Evolutionary conservation across 2,329 filamentous ascomycete species (phyloP).

Genomic region (Penicillium frequentans): DNA sequence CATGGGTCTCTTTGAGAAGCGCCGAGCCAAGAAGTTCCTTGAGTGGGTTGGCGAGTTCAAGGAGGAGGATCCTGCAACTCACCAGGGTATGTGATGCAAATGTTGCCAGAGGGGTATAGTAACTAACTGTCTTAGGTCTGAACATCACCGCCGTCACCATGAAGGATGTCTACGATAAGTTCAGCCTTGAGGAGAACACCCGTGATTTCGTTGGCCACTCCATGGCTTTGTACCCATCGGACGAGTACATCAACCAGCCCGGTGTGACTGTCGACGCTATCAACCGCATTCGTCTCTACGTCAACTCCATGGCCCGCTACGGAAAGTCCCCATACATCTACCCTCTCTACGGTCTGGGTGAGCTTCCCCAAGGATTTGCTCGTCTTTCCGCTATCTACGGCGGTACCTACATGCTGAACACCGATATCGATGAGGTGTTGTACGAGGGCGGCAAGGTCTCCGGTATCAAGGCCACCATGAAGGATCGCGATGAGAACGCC

Average conservation of each 20-base stretch:
- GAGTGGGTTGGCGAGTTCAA: conserved; percentile 93
- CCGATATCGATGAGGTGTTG: conserved; percentile 82
- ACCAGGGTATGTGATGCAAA: conserved; percentile 69
- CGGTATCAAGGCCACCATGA: conserved; percentile 97
- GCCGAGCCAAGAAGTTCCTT: conserved; percentile 92
- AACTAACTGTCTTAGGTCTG: conserved; percentile 60
- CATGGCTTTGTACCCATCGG: conserved; percentile 93
- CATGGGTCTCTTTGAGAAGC: conserved; percentile 98
- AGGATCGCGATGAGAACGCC: conserved; percentile 71
- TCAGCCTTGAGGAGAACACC: conserved; percentile 83
- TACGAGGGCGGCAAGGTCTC: conserved; percentile 82
- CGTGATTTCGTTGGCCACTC: conserved; percentile 97
- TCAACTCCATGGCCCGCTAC: conserved; percentile 95
- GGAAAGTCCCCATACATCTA: conserved; percentile 99
- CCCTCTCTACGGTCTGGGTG: conserved; percentile 93
- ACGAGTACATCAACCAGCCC: conserved; percentile 74
- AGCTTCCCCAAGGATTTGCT: conserved; percentile 96
- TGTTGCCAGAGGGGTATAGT: not conserved
- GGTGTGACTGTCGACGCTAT: conserved; percentile 82
- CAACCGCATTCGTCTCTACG: conserved; percentile 90
- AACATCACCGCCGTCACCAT: conserved; percentile 78
- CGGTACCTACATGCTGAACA: conserved; percentile 99
- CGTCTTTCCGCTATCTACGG: conserved; percentile 97
- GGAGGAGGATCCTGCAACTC: conserved; percentile 74
- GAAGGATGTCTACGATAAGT: conserved; percentile 99